Evolutionary conservation across 768 basidiomycete genomes (phyloP).

Genomic region (Cystobasidiopsis lactophilus): DNA sequence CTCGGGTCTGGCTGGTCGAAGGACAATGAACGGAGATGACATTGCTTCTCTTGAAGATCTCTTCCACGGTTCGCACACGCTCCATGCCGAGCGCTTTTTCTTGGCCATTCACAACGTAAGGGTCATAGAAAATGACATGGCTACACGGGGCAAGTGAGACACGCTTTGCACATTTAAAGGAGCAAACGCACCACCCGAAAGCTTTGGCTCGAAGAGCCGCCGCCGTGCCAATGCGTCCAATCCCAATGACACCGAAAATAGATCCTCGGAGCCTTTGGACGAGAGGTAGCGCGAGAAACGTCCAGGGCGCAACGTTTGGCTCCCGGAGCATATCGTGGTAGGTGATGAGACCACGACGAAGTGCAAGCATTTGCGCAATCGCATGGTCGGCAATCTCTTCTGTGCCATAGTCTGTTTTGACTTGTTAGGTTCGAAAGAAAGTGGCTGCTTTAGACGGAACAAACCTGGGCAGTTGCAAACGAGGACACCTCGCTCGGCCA

Average conservation of each 20-base stretch:
- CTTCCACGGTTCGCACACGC: conserved; percentile 7
- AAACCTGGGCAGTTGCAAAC: conserved; percentile 17
- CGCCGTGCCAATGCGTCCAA: conserved; percentile 19
- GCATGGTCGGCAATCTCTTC: conserved; percentile 19
- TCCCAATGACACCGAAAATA: conserved; percentile 16
- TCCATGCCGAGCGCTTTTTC: conserved; percentile 13
- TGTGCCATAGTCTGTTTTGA: conserved; percentile 15
- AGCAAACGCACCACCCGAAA: conserved; percentile 12
- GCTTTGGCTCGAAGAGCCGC: conserved; percentile 18
- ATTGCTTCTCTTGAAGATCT: conserved; percentile 11
- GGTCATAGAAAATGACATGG: conserved; percentile 17
- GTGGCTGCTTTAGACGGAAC: no score
- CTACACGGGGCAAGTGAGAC: background rate
- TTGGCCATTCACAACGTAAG: conserved; percentile 12
- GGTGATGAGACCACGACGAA: conserved; percentile 15
- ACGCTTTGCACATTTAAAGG: background rate
- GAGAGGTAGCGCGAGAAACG: conserved; percentile 6
- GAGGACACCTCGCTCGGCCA: conserved; percentile 8
- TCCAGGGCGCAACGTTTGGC: conserved; percentile 9
- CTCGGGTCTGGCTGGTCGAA: conserved; percentile 9
- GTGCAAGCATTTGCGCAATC: conserved; percentile 12
- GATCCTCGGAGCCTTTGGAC: conserved; percentile 9
- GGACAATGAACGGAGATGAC: conserved; percentile 15
- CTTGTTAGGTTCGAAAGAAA: no score
- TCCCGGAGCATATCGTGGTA: conserved; percentile 17